These are phyloP conservation scores for Claviceps purpurea DNA, from an alignment of 2,329 filamentous ascomycete genomes.

Conservation along the genomic window DNA sequence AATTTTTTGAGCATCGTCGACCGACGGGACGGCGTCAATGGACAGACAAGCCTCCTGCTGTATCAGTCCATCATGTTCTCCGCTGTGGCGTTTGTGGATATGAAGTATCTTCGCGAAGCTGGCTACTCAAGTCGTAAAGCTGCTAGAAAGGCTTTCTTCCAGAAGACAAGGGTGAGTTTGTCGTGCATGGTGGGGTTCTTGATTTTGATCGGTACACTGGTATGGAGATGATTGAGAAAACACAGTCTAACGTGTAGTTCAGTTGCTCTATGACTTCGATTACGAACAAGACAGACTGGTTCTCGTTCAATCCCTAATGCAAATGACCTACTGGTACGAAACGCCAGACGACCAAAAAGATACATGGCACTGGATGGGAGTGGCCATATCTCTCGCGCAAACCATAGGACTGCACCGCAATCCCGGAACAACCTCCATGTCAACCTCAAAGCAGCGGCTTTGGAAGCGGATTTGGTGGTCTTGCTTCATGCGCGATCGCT, in stretches of 20 bases:
- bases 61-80: conserved; percentile 96
- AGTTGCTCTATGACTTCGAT: conserved; percentile 89
- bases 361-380: conserved; percentile 98
- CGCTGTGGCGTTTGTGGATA: conserved; percentile 76
- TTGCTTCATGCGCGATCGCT: conserved; percentile 85
- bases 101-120: conserved; percentile 59
- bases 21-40: conserved; percentile 52
- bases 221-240: background rate
- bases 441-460: conserved; percentile 58
- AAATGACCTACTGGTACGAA: conserved; percentile 98
- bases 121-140: conserved; percentile 68
- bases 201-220: too few relatives aligned
- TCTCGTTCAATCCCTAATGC: conserved; percentile 72
- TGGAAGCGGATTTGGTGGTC: conserved; percentile 99
- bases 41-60: conserved; percentile 68
- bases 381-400: conserved; percentile 82
- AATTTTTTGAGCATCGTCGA: conserved; percentile 48
- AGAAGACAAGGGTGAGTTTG: conserved; percentile 62
- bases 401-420: conserved; percentile 89
- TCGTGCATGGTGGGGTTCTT: too few relatives aligned
- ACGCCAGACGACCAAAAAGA: conserved; percentile 95
- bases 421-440: conserved; percentile 63
- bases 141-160: conserved; percentile 79
- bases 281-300: conserved; percentile 84
- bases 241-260: conserved; percentile 8